Percentiles rank a stretch among this genome's conserved stretches.
Conservation (phyloP, 306 rosid species). For the Lagenaria siceraria region DNA sequence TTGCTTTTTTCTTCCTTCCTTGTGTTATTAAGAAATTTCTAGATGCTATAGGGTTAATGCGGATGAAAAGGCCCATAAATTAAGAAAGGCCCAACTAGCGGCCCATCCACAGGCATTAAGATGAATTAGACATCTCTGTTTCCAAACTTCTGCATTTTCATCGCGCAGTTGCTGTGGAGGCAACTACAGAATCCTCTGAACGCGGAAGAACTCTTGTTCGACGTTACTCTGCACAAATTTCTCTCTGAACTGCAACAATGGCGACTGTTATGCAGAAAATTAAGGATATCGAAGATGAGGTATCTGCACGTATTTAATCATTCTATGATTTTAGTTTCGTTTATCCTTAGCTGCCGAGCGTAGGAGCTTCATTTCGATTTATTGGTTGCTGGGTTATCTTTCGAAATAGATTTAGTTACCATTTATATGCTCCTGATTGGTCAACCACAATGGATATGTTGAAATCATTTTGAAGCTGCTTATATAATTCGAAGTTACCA, state of each 20-base stretch:
- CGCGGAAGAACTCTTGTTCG: background rate
- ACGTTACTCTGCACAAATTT: background rate
- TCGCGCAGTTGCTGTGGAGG: background rate
- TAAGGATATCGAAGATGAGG: constrained; percentile 99
- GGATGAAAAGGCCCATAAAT: background rate
- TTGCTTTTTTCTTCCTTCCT: too few relatives aligned
- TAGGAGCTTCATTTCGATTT: background rate
- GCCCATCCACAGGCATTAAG: background rate
- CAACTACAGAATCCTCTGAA: background rate
- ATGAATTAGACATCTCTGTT: background rate
- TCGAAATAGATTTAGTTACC: background rate
- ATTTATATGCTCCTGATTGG: background rate
- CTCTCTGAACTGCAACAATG: constrained; percentile 28
- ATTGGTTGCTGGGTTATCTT: background rate
- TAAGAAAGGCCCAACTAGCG: background rate
- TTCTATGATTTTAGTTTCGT: background rate
- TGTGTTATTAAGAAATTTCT: too few relatives aligned
- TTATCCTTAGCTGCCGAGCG: background rate
- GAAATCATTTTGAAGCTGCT: background rate
- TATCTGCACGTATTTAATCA: constrained; percentile 9
- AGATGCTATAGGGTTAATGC: background rate
- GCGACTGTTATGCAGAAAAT: constrained; percentile 97
- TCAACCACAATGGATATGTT: background rate
- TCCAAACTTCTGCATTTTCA: background rate
- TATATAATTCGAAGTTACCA: background rate